Evolutionary conservation across 169 alveolate genomes (phyloP), one percentile per base, ranked within the genome.

Genomic region (Cryptosporidium sp.): DNA sequence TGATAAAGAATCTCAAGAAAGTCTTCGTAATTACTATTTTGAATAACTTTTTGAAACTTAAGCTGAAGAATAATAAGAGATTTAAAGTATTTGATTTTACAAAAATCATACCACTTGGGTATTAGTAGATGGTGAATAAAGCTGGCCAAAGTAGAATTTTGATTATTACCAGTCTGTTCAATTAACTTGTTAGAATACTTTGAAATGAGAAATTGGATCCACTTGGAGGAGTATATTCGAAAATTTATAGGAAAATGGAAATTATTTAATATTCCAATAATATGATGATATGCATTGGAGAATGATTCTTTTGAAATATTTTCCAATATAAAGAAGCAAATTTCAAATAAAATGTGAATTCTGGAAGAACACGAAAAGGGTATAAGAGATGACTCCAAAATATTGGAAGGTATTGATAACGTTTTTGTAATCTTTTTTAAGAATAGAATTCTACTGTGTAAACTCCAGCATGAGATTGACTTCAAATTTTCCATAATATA

Each of bases 341-440:
- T 29, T 41, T 80, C 89, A 80, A 80, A 80, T 21, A 80, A 33
- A 43, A 80, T 65, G 29, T 80, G 74, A 3, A 80, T 21, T 80
- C 67, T 80, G 21, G 75, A 80, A 0, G 89, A 80, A 65, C 41
- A 61, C 7, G 59, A 62, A 16, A 80, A 59, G 4, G 89, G 89
- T 26, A 80, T 10, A 16, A 80, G 16, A 21, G 89, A 41, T 16
- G 89, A 39, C 43, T 80, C 89, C 43, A 80, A 50, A 8, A 80
- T 50, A 80, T 80, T 80, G n/a, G 80, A 37, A 37, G 89, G 89
- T 41, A 80, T 80, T n/a, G 80, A 80, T 26, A 80, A 43, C 43
- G 67, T 80, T 65, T 59, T 62, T 21, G 55, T 65, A 14, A 80
- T 80, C 16, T 48, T 62, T 16, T 62, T 80, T 21, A 80, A 80